Percentiles rank a stretch among this genome's conserved stretches.
Conservation (phyloP, 176 grass and related monocot genomes). For the bread wheat (Triticum aestivum) region DNA sequence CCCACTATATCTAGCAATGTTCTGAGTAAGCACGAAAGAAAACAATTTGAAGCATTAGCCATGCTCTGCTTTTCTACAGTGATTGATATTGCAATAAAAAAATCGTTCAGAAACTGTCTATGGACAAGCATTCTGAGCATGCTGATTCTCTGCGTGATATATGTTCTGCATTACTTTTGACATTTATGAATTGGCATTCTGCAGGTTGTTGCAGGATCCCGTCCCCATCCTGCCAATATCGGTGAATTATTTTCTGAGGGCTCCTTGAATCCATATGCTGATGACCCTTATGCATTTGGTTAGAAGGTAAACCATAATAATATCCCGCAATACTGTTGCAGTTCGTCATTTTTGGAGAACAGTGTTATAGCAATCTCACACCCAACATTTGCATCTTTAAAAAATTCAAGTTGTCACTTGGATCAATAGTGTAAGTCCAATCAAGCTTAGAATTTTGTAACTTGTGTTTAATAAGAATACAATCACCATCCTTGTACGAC, state of each 20-base stretch:
- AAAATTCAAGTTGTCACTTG: background rate
- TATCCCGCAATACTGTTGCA: constrained; percentile 6
- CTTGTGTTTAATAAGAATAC: background rate
- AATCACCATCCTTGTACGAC: background rate
- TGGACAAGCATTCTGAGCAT: constrained; percentile 2
- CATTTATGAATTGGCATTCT: constrained; percentile 12
- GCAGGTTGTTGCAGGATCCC: constrained; percentile 52
- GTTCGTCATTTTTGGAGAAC: constrained; percentile 13
- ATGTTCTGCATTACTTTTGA: constrained; percentile 1
- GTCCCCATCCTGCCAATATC: constrained; percentile 59
- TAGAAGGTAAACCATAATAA: constrained; percentile 58
- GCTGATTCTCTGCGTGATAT: background rate
- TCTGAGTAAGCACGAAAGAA: background rate
- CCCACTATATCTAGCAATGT: background rate
- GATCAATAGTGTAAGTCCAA: background rate
- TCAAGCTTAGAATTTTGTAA: background rate
- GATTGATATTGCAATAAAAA: constrained; percentile 3
- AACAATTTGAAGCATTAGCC: background rate
- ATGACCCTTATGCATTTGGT: constrained; percentile 93
- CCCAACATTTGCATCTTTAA: constrained; percentile 17
- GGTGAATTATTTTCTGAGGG: constrained; percentile 96
- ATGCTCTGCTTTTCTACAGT: constrained; percentile 15
- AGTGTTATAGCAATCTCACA: background rate
- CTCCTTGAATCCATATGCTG: constrained; percentile 91
- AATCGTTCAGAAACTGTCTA: constrained; percentile 1